A percentile compares a stretch with the other conserved stretches of the same genome.
Evolutionary conservation across 306 rosid species (phyloP).

Genomic region (Trifolium dubium): DNA sequence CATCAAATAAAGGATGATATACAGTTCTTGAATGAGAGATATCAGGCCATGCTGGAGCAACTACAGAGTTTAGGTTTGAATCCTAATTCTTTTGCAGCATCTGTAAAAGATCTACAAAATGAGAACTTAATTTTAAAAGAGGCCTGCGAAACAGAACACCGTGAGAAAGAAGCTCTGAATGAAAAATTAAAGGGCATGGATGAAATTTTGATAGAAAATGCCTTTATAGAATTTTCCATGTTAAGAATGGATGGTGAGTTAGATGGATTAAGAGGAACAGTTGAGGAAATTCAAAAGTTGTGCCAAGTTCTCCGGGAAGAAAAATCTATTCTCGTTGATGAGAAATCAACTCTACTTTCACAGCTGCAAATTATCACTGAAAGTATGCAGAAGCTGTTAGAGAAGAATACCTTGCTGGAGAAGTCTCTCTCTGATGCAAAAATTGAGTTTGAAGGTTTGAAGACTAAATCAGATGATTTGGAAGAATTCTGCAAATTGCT

Average conservation of each 20-base stretch:
- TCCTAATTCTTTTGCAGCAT: conserved; percentile 64
- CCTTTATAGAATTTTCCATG: conserved; percentile 62
- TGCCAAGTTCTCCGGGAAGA: conserved; percentile 76
- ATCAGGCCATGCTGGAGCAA: conserved; percentile 72
- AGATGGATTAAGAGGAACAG: conserved; percentile 60
- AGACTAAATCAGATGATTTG: conserved; percentile 65
- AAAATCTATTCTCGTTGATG: conserved; percentile 66
- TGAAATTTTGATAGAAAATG: conserved; percentile 63
- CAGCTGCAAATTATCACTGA: conserved; percentile 77
- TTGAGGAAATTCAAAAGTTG: conserved; percentile 61
- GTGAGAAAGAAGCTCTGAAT: conserved; percentile 66
- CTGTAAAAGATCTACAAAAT: conserved; percentile 71
- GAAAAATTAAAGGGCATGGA: conserved; percentile 74
- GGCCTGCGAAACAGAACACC: conserved; percentile 55
- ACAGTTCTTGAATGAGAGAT: conserved; percentile 59
- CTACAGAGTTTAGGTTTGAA: conserved; percentile 69
- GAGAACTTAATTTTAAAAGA: conserved; percentile 73
- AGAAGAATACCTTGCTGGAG: conserved; percentile 77
- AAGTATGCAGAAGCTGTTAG: conserved; percentile 76
- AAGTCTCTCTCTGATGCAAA: conserved; percentile 74
- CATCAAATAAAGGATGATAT: conserved; percentile 68
- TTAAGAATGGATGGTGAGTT: conserved; percentile 61
- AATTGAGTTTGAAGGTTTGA: conserved; percentile 75
- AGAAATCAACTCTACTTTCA: conserved; percentile 70
- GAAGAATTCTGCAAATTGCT: conserved; percentile 75